Evolutionary conservation across 2,329 filamentous ascomycete species (phyloP).

Genomic region (Xylariaceae sp.): DNA sequence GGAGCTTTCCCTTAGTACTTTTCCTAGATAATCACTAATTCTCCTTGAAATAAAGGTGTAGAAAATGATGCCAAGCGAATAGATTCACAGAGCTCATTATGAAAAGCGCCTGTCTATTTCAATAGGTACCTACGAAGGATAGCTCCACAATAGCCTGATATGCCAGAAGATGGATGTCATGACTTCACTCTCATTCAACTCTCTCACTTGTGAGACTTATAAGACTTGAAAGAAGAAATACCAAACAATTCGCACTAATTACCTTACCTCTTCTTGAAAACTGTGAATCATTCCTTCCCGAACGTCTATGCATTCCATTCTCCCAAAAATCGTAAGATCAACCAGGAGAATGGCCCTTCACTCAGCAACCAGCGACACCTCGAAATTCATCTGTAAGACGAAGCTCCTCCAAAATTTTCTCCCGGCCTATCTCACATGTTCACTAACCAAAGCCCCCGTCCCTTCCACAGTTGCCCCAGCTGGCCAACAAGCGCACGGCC

Average conservation of each 20-base stretch:
- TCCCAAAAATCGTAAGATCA: conserved; percentile 10
- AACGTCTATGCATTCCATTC: conserved; percentile 12
- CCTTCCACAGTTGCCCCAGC: conserved; percentile 57
- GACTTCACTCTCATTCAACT: neutral
- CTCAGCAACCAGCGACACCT: conserved; percentile 18
- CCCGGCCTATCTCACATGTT: conserved; percentile 3
- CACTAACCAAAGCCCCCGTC: neutral
- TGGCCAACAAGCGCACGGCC: conserved; percentile 51
- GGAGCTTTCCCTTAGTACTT: too few relatives aligned
- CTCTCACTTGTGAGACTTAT: neutral
- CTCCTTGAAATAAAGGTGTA: too few relatives aligned
- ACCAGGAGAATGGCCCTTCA: conserved; percentile 27
- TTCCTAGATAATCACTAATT: too few relatives aligned
- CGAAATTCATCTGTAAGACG: conserved; percentile 29
- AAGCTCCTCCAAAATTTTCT: too few relatives aligned
- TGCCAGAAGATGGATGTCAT: conserved; percentile 8
- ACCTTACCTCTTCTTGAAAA: neutral
- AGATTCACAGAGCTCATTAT: too few relatives aligned
- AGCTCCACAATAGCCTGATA: conserved; percentile 1
- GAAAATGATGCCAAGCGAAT: too few relatives aligned
- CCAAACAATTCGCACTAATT: neutral
- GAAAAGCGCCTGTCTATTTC: conserved; percentile 14
- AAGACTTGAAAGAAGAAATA: too few relatives aligned
- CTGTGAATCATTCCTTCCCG: neutral
- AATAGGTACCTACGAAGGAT: conserved; percentile 3